Percentiles rank a stretch among this genome's conserved stretches.
Evolutionary conservation across 2,329 filamentous ascomycete genomes (phyloP).

Genomic region (Phaeoacremonium minimum): DNA sequence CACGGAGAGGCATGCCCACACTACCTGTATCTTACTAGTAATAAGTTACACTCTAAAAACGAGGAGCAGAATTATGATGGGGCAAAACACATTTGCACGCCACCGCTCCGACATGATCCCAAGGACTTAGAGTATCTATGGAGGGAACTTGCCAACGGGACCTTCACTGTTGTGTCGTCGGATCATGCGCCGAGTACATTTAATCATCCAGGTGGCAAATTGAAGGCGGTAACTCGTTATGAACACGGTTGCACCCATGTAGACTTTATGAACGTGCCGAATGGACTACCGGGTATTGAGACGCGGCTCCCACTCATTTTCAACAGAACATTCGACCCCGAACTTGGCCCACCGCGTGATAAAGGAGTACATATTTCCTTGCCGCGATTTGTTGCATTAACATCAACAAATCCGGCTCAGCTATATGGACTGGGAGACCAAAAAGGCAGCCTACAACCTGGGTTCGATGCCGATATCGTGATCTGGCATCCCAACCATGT

Average conservation of each 20-base stretch:
- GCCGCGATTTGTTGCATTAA: conserved; percentile 49
- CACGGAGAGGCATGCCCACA: conserved; percentile 55
- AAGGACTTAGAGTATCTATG: conserved; percentile 45
- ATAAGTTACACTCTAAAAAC: conserved; percentile 16
- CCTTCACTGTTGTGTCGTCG: conserved; percentile 47
- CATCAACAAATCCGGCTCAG: conserved; percentile 48
- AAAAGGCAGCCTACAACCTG: conserved; percentile 45
- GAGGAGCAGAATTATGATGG: conserved; percentile 39
- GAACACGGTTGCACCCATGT: conserved; percentile 14
- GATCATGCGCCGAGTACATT: conserved; percentile 42
- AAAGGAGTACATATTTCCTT: conserved; percentile 26
- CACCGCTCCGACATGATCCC: conserved; percentile 39
- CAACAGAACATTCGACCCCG: neutral
- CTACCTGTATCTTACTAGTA: conserved; percentile 50
- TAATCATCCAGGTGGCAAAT: conserved; percentile 31
- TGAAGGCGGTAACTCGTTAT: conserved; percentile 8
- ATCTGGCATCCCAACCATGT: conserved; percentile 46
- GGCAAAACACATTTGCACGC: conserved; percentile 49
- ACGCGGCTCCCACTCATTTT: conserved; percentile 45
- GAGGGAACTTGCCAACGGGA: conserved; percentile 45
- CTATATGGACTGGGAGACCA: conserved; percentile 48
- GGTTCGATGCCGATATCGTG: conserved; percentile 50
- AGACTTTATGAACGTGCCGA: conserved; percentile 52
- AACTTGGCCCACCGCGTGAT: conserved; percentile 19
- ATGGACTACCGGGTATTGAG: conserved; percentile 53